Evolutionary conservation across 768 basidiomycete species (phyloP), one percentile per base, ranked within the genome.

Genomic region (Lentinula sp.): DNA sequence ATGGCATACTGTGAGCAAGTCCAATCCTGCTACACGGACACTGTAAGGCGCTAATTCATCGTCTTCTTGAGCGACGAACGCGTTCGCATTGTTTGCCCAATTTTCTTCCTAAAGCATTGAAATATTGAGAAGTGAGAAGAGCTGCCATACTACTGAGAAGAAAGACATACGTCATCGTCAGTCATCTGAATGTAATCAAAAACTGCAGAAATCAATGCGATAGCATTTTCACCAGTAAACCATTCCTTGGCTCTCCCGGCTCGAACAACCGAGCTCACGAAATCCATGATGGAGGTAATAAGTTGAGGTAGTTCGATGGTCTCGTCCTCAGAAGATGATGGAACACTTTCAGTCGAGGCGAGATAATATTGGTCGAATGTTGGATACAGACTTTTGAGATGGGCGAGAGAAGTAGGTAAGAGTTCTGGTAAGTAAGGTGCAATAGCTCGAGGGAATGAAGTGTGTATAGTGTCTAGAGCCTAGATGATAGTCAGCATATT

Each of bases 1-100:
- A 35, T 23, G 7, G 69, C 71, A 35, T 70, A 97, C 95, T 35
- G 81, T 80, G 55, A 96, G 74, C 39, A 98, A 73, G 68, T 98
- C 96, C 66, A 94, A 88, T 3, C 88, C 88, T 4, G 92, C 89
- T 2, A 92, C 83, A 39, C 97, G 82, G 37, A 93, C 81, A 59
- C 90, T 91, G 69, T 94, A 95, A 1, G 80, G 70, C 57, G 90
- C 85, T 1, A 87, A 87, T 63, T 96, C 94, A 62, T 98, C 96
- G 58, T 97, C 93, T 68, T 98, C 95, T 69, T 98, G 93, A 28
- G 89, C 88, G 34, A 98, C 87, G 68, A 98, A 98, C 3, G 89
- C 85, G 65, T 98, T 98, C 3, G 92, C 86, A 66, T 97, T 90
- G 57, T 80, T 84, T 2, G 85, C 83, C 96, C 96, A 98, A 15